phyloP scores from a whole-genome alignment of 805 yeast species.

The Cyberlindnera subsufficiens region DNA sequence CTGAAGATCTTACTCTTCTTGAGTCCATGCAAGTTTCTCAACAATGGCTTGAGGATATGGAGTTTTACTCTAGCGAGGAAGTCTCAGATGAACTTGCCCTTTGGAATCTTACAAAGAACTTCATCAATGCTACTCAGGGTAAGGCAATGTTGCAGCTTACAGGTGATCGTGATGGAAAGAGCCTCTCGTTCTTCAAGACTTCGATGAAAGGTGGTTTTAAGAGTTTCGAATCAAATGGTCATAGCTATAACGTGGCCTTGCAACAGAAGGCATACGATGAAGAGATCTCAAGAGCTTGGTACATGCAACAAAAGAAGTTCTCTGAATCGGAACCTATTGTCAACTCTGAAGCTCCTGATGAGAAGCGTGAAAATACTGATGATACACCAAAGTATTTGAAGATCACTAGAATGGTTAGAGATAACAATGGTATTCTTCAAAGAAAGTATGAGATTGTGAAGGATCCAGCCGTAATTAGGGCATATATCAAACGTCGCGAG shows the following conservation, averaged over 20 bases:
- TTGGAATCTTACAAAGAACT: constrained; percentile 91
- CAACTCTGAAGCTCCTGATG: constrained; percentile 26
- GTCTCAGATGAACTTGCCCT: constrained; percentile 85
- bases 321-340: constrained; percentile 24
- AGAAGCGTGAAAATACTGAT: constrained; percentile 4
- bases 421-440: constrained; percentile 80
- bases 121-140: constrained; percentile 90
- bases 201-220: constrained; percentile 93
- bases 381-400: constrained; percentile 35
- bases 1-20: constrained; percentile 82
- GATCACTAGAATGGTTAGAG: constrained; percentile 76
- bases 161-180: constrained; percentile 92
- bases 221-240: constrained; percentile 45
- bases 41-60: constrained; percentile 77
- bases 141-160: constrained; percentile 94
- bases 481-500: constrained; percentile 71
- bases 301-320: constrained; percentile 65
- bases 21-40: constrained; percentile 96
- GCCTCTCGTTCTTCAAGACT: constrained; percentile 80
- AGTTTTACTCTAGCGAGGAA: constrained; percentile 42
- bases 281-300: constrained; percentile 87
- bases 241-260: constrained; percentile 71
- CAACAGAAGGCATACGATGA: constrained; percentile 92
- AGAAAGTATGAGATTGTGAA: constrained; percentile 70
- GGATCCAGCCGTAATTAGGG: constrained; percentile 83